phyloP scores from a whole-genome alignment of 352 stramenopile genomes.

The Pythium sp. region DNA sequence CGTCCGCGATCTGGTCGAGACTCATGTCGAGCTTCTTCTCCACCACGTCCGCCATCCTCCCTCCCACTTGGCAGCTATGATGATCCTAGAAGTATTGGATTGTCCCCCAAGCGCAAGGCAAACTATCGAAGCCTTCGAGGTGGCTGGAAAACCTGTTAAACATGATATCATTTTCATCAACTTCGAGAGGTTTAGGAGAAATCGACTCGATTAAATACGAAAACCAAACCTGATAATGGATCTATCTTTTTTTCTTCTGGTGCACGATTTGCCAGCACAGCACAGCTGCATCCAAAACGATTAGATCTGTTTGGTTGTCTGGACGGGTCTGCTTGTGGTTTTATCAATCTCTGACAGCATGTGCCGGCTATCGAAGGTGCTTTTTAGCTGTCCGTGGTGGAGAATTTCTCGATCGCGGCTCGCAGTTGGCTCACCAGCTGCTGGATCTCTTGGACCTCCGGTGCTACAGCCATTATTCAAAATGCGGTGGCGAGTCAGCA shows the following conservation, averaged over 20 bases:
- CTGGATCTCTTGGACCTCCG: slow-evolving; percentile 41
- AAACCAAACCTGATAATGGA: not conserved
- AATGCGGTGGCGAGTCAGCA: not conserved
- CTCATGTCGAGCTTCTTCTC: slow-evolving; percentile 78
- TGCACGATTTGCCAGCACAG: not conserved
- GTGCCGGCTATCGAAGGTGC: not conserved
- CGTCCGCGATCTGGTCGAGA: slow-evolving; percentile 59
- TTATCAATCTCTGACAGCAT: not conserved
- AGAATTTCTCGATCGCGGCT: slow-evolving; percentile 29
- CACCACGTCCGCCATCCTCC: slow-evolving; percentile 28
- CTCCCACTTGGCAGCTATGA: not conserved
- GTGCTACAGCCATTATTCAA: slow-evolving; percentile 11
- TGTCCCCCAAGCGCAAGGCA: not conserved
- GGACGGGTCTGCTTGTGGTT: not conserved
- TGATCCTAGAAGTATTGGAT: too few species aligned
- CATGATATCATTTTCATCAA: not conserved
- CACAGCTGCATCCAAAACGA: not conserved
- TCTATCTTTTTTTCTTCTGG: not conserved
- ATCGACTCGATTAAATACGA: not conserved
- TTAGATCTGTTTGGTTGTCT: not conserved
- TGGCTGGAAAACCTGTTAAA: not conserved
- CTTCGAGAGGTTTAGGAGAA: not conserved
- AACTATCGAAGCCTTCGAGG: not conserved
- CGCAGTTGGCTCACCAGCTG: slow-evolving; percentile 32
- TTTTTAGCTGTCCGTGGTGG: slow-evolving; percentile 2